Evolutionary conservation across 2,329 filamentous ascomycete species (phyloP).

Genomic region (Diaporthe helianthi): DNA sequence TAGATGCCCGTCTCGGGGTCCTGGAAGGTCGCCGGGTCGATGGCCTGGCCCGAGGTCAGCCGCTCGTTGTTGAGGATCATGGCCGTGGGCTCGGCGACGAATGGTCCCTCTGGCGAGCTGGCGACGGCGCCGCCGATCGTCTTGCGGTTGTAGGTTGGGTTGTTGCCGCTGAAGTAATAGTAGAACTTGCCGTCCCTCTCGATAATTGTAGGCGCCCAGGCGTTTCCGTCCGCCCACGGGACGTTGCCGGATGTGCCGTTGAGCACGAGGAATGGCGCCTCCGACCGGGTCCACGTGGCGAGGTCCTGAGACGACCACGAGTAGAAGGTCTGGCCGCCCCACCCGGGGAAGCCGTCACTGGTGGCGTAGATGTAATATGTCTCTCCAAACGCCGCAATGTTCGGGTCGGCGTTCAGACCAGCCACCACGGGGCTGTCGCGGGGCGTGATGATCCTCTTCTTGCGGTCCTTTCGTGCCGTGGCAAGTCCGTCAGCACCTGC

Average conservation of each 20-base stretch:
- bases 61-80: constrained; percentile 62
- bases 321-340: constrained; percentile 54
- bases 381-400: constrained; percentile 51
- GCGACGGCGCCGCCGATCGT: constrained; percentile 68
- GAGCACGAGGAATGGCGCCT: constrained; percentile 52
- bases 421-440: constrained; percentile 45
- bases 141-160: constrained; percentile 61
- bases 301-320: constrained; percentile 55
- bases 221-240: constrained; percentile 70
- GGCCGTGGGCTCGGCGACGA: constrained; percentile 57
- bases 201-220: constrained; percentile 72
- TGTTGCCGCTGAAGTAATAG: constrained; percentile 65
- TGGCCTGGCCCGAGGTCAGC: constrained; percentile 51
- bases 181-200: constrained; percentile 67
- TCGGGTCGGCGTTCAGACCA: constrained; percentile 54
- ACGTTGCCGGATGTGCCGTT: constrained; percentile 58
- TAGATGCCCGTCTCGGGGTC: constrained; percentile 64
- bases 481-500: neutral
- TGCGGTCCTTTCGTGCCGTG: constrained; percentile 1
- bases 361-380: constrained; percentile 57
- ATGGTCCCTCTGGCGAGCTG: constrained; percentile 65
- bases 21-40: constrained; percentile 67
- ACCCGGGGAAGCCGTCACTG: constrained; percentile 52
- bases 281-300: constrained; percentile 46
- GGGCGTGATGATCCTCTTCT: neutral